Evolutionary conservation across 176 grass and related monocot genomes (phyloP).

Genomic region (Areca catechu): DNA sequence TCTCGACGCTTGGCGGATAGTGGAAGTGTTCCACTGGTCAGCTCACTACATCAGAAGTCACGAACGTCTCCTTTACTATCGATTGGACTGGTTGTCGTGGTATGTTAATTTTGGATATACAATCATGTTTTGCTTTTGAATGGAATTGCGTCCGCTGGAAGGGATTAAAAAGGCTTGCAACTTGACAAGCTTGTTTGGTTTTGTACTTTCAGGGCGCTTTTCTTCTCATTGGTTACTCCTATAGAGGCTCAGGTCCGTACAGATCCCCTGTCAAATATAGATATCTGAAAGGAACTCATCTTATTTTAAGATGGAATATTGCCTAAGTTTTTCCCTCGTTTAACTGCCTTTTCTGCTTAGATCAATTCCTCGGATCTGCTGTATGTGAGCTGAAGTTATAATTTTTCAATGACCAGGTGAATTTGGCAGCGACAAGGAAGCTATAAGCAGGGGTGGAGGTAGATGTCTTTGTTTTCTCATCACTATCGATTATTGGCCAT

Average conservation of each 20-base stretch:
- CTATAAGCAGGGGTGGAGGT: slow-evolving; percentile 59
- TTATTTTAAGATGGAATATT: too few species aligned
- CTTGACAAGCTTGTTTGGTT: background rate
- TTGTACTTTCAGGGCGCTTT: slow-evolving; percentile 49
- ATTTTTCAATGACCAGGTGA: slow-evolving; percentile 45
- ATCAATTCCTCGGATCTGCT: too few species aligned
- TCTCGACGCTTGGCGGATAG: slow-evolving; percentile 52
- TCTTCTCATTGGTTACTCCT: slow-evolving; percentile 65
- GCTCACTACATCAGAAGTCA: slow-evolving; percentile 62
- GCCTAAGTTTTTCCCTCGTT: too few species aligned
- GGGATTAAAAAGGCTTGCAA: too few species aligned
- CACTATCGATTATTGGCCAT: too few species aligned
- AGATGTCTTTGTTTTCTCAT: background rate
- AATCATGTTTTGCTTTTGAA: too few species aligned
- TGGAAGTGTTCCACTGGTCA: slow-evolving; percentile 36
- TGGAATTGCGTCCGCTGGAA: too few species aligned
- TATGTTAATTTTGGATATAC: slow-evolving; percentile 9
- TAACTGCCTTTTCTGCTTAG: too few species aligned
- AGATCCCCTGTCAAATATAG: too few species aligned
- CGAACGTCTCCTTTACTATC: slow-evolving; percentile 68
- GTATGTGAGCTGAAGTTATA: too few species aligned
- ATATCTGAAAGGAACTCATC: too few species aligned
- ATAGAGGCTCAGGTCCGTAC: slow-evolving; percentile 51
- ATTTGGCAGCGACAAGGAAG: slow-evolving; percentile 50
- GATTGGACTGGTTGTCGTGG: slow-evolving; percentile 57